phyloP scores from a whole-genome alignment of 1,284 basidiomycete genomes.

The Cutaneotrichosporon cutaneum region DNA sequence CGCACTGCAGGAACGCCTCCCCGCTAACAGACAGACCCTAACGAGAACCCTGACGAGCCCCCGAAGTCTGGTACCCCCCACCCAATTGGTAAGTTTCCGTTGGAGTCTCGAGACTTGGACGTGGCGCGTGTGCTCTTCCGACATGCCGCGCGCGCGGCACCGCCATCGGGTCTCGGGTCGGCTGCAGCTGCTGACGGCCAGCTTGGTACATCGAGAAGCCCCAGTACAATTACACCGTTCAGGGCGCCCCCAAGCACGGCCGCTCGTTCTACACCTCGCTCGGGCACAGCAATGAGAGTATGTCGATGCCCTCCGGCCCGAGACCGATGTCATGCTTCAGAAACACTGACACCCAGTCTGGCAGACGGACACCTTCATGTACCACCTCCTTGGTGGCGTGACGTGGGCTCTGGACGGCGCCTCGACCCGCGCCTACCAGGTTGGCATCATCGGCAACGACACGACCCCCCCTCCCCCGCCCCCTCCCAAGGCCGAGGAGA shows the following conservation, averaged over 20 bases:
- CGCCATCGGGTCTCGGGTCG: not conserved
- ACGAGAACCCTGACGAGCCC: conserved; percentile 3
- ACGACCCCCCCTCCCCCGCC: conserved; percentile 19
- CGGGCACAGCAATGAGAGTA: conserved; percentile 67
- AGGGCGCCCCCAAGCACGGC: conserved; percentile 58
- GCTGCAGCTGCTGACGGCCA: conserved; percentile 39
- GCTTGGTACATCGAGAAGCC: conserved; percentile 73
- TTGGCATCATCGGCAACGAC: conserved; percentile 44
- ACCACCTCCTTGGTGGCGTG: conserved; percentile 71
- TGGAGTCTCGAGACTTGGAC: no score
- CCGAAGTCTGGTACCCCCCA: conserved; percentile 42
- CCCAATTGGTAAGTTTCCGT: conserved; percentile 41
- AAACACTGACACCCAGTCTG: conserved; percentile 31
- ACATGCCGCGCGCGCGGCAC: no score
- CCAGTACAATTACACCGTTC: not conserved
- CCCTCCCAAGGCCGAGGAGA: conserved; percentile 8
- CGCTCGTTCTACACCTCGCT: conserved; percentile 77
- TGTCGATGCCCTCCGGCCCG: not conserved
- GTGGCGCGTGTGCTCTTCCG: no score
- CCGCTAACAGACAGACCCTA: conserved; percentile 9
- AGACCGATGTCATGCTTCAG: not conserved
- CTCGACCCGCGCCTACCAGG: conserved; percentile 51
- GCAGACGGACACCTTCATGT: conserved; percentile 63
- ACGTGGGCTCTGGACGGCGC: conserved; percentile 64
- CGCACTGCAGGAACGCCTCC: not conserved